Percentiles rank a stretch among this genome's conserved stretches.
Evolutionary conservation across 2,329 filamentous ascomycete genomes (phyloP).

Genomic region (Aspergillus costaricaensis): DNA sequence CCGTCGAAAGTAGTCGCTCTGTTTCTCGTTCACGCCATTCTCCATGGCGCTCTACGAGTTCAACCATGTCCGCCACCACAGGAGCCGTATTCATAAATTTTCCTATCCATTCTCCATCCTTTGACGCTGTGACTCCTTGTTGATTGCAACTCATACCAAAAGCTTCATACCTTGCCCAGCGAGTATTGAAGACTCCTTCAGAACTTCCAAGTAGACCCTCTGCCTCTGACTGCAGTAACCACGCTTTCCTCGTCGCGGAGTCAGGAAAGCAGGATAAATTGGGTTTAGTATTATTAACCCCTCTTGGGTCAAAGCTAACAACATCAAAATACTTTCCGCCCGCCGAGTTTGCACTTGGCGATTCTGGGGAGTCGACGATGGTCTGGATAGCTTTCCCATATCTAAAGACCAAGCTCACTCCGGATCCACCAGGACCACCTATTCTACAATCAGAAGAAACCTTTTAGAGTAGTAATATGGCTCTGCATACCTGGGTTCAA

Average conservation of each 20-base stretch:
- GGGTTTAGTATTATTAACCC: conserved; percentile 9
- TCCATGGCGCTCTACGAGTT: conserved; percentile 8
- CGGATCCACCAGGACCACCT: conserved; percentile 10
- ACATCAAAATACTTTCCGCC: conserved; percentile 7
- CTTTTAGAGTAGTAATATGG: neutral
- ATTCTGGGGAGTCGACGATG: neutral
- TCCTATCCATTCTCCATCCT: neutral
- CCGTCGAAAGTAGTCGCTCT: neutral
- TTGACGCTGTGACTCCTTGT: neutral
- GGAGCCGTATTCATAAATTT: conserved; percentile 3
- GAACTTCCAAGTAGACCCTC: conserved; percentile 1
- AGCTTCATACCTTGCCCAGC: neutral
- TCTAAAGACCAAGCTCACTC: neutral
- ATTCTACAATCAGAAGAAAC: neutral
- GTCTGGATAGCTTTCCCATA: conserved; percentile 3
- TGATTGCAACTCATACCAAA: conserved; percentile 2
- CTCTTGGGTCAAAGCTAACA: conserved; percentile 9
- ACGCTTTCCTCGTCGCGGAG: neutral
- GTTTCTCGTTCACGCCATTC: conserved; percentile 10
- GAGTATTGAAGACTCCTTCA: neutral
- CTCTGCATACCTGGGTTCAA: neutral
- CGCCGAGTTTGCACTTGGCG: neutral
- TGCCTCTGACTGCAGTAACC: neutral
- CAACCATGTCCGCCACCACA: conserved; percentile 9
- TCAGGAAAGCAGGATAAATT: conserved; percentile 1